A percentile compares a stretch with the other conserved stretches of the same genome.
These are phyloP conservation scores for Oxytropis ochrocephala DNA, from an alignment of 306 rosid genomes.

Conservation along the genomic window DNA sequence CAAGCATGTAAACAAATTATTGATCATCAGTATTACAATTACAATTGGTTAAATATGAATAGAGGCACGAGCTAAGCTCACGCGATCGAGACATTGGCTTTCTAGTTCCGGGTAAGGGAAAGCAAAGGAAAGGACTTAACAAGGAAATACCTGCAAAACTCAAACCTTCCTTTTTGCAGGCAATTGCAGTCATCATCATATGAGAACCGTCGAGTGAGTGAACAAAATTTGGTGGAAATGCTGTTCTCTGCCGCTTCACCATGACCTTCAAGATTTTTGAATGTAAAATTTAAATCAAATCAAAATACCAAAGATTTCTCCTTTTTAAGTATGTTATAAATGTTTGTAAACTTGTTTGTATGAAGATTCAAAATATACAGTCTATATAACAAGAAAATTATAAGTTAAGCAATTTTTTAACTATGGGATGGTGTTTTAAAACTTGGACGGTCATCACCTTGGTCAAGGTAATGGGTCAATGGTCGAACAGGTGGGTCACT, in stretches of 20 bases:
- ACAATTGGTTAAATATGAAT: neutral
- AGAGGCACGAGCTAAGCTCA: neutral
- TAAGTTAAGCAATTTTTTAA: neutral
- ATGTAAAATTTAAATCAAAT: neutral
- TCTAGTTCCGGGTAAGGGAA: neutral
- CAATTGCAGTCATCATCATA: conserved; percentile 99
- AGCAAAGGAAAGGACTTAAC: neutral
- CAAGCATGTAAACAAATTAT: conserved; percentile 21
- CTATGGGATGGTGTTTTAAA: too few relatives aligned
- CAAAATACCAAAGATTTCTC: neutral
- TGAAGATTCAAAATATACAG: neutral
- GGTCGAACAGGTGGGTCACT: too few relatives aligned
- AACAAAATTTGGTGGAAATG: conserved; percentile 95
- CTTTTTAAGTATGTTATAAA: conserved; percentile 1
- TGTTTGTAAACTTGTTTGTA: neutral
- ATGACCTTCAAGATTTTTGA: conserved; percentile 44
- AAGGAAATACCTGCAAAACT: conserved; percentile 74
- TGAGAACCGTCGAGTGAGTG: conserved; percentile 98
- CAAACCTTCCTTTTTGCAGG: conserved; percentile 72
- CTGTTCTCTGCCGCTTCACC: conserved; percentile 77
- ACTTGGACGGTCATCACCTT: too few relatives aligned
- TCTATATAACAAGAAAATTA: neutral
- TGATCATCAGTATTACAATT: neutral
- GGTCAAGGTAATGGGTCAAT: too few relatives aligned
- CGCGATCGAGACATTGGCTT: neutral